Evolutionary conservation across 139 green algal species (phyloP), one percentile per base, ranked within the genome.

Genomic region (Picochlorum sp.): DNA sequence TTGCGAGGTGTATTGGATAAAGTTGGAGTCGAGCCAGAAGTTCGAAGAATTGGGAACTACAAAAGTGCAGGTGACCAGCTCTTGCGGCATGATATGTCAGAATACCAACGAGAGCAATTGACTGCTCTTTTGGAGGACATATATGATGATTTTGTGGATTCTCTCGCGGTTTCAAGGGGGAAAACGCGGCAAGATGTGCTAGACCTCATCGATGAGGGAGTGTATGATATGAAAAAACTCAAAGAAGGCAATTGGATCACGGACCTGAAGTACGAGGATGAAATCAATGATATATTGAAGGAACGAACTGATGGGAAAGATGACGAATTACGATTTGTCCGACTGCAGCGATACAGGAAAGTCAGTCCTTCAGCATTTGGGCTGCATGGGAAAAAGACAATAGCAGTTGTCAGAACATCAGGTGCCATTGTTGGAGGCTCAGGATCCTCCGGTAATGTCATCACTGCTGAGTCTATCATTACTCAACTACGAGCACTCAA

Each of bases 1-100:
- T 68, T 96, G 49, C 65, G 88, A 15, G 92, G 88, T 1, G 85
- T 90, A 28, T 62, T 98, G 34, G 90, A 98, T 62, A 97, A 97
- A 83, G 74, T 86, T 6, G 91, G 88, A 2, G 74, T 92, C 3
- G 77, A 97, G 70, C 89, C 90, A 16, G 84, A 97, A 73, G 79
- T 97, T 44, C 68, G 89, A 63, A 77, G 92, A 45, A 96, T 98
- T 45, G 92, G 78, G 37, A 75, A 77, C 66, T 85, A 74, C 66
- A 85, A 85, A 60, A 65, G 34, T 10, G 86, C 83, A 23, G 92
- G 92, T 6, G 92, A 98, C 70, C 92, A 98, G 83, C 76, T 98
- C 64, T 71, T 95, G 73, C 77, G 92, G 3, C 72, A 60, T 3
- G 81, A 90, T 71, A 97, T 97, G 91, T 73, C 60, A 10, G 73